These are phyloP conservation scores for Irpex sp. DNA, from an alignment of 1,284 basidiomycete species.

Conservation along the genomic window DNA sequence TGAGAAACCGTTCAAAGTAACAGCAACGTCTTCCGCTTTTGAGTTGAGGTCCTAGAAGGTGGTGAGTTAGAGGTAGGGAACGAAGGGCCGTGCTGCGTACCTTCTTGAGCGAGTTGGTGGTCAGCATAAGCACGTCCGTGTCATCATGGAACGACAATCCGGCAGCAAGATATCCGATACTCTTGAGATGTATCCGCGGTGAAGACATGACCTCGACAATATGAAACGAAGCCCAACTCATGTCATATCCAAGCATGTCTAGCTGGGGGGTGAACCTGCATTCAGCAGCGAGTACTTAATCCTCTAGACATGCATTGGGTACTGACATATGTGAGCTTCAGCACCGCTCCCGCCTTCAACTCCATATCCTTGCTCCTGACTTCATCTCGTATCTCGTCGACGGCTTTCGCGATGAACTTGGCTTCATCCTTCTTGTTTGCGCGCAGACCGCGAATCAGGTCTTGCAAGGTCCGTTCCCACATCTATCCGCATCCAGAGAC, in stretches of 20 bases:
- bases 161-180: conserved; percentile 93
- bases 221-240: conserved; percentile 89
- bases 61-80: neutral
- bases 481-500: conserved; percentile 25
- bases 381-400: conserved; percentile 87
- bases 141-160: conserved; percentile 89
- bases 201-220: conserved; percentile 99
- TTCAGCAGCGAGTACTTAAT: neutral
- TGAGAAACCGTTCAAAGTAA: conserved; percentile 84
- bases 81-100: conserved; percentile 36
- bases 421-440: conserved; percentile 81
- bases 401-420: conserved; percentile 75
- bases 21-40: conserved; percentile 67
- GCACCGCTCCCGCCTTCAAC: conserved; percentile 89
- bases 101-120: conserved; percentile 98
- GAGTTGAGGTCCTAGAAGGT: conserved; percentile 75
- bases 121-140: conserved; percentile 96
- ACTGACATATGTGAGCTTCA: conserved; percentile 96
- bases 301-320: neutral
- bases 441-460: conserved; percentile 86
- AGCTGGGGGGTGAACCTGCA: conserved; percentile 45
- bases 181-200: conserved; percentile 86
- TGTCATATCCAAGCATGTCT: conserved; percentile 90
- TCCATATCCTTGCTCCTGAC: conserved; percentile 94
- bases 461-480: conserved; percentile 93